phyloP scores from a whole-genome alignment of 495 filamentous ascomycete genomes.

The Neurospora terricola region DNA sequence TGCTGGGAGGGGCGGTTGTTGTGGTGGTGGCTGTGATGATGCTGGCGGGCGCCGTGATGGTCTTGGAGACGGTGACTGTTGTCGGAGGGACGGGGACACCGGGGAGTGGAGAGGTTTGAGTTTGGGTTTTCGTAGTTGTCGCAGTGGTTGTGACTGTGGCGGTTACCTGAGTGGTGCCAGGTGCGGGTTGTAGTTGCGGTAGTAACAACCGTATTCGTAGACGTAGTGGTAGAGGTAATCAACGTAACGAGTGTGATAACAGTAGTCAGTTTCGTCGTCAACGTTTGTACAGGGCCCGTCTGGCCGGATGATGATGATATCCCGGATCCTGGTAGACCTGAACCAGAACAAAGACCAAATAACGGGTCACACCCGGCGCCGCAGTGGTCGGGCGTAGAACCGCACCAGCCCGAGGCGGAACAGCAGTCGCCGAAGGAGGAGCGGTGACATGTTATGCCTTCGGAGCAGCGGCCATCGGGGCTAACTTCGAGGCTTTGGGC shows the following conservation, averaged over 20 bases:
- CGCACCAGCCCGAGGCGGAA: constrained; percentile 36
- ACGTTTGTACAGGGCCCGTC: not conserved
- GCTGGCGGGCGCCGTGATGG: not conserved
- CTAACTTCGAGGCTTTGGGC: not conserved
- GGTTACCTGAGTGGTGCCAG: not conserved
- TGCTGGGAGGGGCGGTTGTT: not conserved
- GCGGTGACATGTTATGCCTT: constrained; percentile 38
- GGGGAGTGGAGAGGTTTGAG: not conserved
- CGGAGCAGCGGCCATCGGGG: constrained; percentile 43
- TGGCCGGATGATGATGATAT: not conserved
- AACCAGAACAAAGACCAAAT: not conserved
- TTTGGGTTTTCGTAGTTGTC: not conserved
- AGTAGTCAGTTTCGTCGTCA: not conserved
- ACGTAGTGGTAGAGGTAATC: not conserved
- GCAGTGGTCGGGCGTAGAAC: constrained; percentile 40
- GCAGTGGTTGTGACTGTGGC: not conserved
- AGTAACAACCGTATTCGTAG: not conserved
- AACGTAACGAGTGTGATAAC: not conserved
- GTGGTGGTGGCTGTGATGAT: not conserved
- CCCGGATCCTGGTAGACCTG: not conserved
- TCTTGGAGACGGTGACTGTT: not conserved
- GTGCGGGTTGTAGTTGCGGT: not conserved
- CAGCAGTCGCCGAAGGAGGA: constrained; percentile 34
- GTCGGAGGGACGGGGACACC: not conserved
- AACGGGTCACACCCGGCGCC: constrained; percentile 34